Conservation (phyloP, 805 yeast species). For the Saccharomycopsis fodiens region DNA sequence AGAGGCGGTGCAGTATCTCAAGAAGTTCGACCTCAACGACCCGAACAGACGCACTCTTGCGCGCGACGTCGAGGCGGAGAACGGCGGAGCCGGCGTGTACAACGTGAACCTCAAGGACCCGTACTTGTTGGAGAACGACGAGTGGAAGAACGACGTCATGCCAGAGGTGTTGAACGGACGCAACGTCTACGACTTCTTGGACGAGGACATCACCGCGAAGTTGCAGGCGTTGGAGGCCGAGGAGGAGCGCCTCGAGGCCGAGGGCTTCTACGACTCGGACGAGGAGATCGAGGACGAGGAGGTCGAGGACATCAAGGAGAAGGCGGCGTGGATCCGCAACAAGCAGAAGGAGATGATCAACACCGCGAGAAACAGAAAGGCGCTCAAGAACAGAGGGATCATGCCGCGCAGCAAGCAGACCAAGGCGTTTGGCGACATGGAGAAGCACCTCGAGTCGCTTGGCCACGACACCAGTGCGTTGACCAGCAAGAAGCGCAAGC, state of each 20-base stretch:
- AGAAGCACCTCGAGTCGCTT: slow-evolving; percentile 77
- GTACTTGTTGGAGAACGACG: slow-evolving; percentile 88
- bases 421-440: slow-evolving; percentile 72
- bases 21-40: slow-evolving; percentile 70
- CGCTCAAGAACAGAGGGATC: slow-evolving; percentile 76
- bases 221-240: slow-evolving; percentile 94
- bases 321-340: slow-evolving; percentile 93
- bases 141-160: slow-evolving; percentile 96
- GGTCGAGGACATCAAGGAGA: slow-evolving; percentile 61
- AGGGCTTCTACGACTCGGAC: slow-evolving; percentile 94
- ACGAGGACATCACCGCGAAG: slow-evolving; percentile 90
- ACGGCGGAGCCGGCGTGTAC: slow-evolving; percentile 99
- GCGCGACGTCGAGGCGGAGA: slow-evolving; percentile 83
- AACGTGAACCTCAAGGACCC: slow-evolving; percentile 90
- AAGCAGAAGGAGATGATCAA: slow-evolving; percentile 91
- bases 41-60: slow-evolving; percentile 78
- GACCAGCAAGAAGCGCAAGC: slow-evolving; percentile 40
- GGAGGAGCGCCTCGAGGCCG: slow-evolving; percentile 86
- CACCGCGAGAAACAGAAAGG: slow-evolving; percentile 80
- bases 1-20: slow-evolving; percentile 51
- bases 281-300: slow-evolving; percentile 62
- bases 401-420: slow-evolving; percentile 86
- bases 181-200: slow-evolving; percentile 95
- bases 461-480: slow-evolving; percentile 81
- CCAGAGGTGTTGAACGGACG: slow-evolving; percentile 95